Base-by-base conservation (phyloP, 1,284 basidiomycete species). In the Ustilago tritici region DNA sequence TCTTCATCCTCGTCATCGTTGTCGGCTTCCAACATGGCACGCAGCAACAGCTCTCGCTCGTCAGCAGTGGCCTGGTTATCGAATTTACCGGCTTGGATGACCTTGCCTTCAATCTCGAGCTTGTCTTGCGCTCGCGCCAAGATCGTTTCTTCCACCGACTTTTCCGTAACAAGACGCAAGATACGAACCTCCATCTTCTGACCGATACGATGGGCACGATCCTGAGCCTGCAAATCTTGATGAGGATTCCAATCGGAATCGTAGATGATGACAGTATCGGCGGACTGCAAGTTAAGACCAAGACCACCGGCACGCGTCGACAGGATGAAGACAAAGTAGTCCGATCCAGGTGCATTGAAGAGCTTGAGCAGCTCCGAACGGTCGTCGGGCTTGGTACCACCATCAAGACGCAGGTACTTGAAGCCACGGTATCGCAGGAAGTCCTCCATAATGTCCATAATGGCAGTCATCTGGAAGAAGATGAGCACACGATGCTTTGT, bases 361-460 rank as follows among this genome's bases (percentile, higher is more conserved):
- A 91, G 87, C 66, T 92, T 91, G 73, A 99, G 93, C 81, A 97
- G 91, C 7, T 91, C 90, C 17, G 95, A 94, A 87, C 97, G 95
- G 83, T 98, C 96, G 67, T 99, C 97, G 15, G 95, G 96, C 89
- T 98, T 98, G 47, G 97, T 99, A 15, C 93, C 93, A 89, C 97
- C 97, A 87, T 99, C 97, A 31, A 99, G 89, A 80, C 97, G 94
- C 60, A 98, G 91, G 87, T 95, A 93, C 85, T 94, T 93, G 90
- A 92, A 95, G 19, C 91, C 91, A 88, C 93, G 92, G 89, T 92
- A 93, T 85, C 93, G 93, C 86, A 98, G 89, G 86, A 98, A 99
- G 86, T 99, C 97, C 85, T 97, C 95, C 91, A 99, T 96, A 86
- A 99, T 98, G 81, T 98, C 95, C 96, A 99, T 98, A 86, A 98